Evolutionary conservation across 768 basidiomycete genomes (phyloP).

Genomic region (Calvatia gigantea): DNA sequence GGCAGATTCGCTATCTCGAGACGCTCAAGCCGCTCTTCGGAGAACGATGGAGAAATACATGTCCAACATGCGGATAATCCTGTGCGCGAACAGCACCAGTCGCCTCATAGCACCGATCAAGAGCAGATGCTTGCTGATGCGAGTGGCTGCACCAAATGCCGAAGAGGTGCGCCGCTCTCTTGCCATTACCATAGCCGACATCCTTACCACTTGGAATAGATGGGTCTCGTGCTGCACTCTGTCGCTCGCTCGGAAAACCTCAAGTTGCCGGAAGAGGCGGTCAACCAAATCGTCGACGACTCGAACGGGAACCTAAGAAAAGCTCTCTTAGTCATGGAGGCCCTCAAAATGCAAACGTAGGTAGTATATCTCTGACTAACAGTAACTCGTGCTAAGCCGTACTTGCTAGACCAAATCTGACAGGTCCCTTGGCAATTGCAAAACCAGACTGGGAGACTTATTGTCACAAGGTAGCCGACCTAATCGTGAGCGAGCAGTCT

Average conservation of each 20-base stretch:
- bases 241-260: constrained; percentile 82
- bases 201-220: too few relatives aligned
- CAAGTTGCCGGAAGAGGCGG: constrained; percentile 74
- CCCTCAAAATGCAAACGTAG: constrained; percentile 95
- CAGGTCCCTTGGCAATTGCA: constrained; percentile 75
- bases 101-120: constrained; percentile 96
- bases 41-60: constrained; percentile 99
- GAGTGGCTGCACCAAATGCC: constrained; percentile 82
- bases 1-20: constrained; percentile 90
- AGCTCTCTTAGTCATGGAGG: constrained; percentile 91
- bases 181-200: constrained; percentile 59
- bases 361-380: constrained; percentile 21
- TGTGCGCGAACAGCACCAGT: constrained; percentile 94
- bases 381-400: background rate
- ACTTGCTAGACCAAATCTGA: constrained; percentile 68
- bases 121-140: constrained; percentile 89
- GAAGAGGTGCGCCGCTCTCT: constrained; percentile 54
- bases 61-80: constrained; percentile 93
- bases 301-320: constrained; percentile 91
- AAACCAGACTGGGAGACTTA: constrained; percentile 99
- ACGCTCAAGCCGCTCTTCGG: constrained; percentile 95
- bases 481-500: constrained; percentile 86
- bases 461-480: constrained; percentile 86
- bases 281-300: constrained; percentile 73
- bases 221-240: too few relatives aligned